Evolutionary conservation across 441 rosid species (phyloP), one percentile per base, ranked within the genome.

Genomic region (Croton setiger): DNA sequence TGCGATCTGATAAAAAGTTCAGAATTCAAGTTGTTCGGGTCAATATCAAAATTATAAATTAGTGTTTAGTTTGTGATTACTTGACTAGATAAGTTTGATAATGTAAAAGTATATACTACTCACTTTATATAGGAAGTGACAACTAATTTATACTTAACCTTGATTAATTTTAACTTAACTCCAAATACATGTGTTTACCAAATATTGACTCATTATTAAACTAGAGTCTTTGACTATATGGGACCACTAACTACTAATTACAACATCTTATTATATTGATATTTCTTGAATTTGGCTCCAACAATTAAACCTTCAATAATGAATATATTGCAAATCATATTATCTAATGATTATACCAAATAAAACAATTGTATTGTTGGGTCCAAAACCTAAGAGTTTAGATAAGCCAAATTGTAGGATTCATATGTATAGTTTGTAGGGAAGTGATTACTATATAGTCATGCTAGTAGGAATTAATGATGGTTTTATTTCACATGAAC

Each of bases 351-450:
- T 68, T 14, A 36, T 39, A 49, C 51, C 18, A 36, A 49, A 49
- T 35, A 36, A 58, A 69, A 48, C 35, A 33, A 68, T 33, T 35
- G 23, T 47, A 68, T n/a, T n/a, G 23, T 60, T 37, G 72, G 60
- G 59, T 62, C 43, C 65, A 60, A 51, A 54, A 33, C 36, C 41
- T 43, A n/a, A 48, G 66, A 65, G 45, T 49, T 37, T 11, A 65
- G 60, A 58, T 72, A 44, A n/a, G 54, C 71, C 44, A 37, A 27
- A 49, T 44, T 10, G 0, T 45, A 17, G 67, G 63, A 43, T 61
- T 68, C 72, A 67, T 70, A 70, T 57, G 57, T 70, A 70, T n/a
- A n/a, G n/a, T 73, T 41, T 74, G 58, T 55, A 58, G 63, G 18
- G 64, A 65, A 23, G 41, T 77, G 72, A 73, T 77, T 69, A 45